Evolutionary conservation across 768 basidiomycete genomes (phyloP).

Genomic region (Boletales sp.): DNA sequence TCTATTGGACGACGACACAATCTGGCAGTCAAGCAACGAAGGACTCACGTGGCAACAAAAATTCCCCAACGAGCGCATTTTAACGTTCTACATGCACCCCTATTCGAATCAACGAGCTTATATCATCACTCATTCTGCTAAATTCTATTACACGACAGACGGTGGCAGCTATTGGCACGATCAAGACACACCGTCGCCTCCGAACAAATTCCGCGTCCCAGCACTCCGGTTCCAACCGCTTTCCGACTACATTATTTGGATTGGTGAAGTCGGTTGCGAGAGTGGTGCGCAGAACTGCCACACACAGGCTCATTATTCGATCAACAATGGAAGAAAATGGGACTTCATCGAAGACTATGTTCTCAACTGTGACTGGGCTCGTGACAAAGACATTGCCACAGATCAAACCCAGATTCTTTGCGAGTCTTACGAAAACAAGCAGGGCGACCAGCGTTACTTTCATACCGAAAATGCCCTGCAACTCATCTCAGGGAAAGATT

Average conservation of each 20-base stretch:
- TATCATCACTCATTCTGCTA: slow-evolving; percentile 68
- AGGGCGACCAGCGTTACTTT: slow-evolving; percentile 69
- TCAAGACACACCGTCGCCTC: slow-evolving; percentile 56
- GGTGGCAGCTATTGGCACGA: slow-evolving; percentile 70
- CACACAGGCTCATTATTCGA: slow-evolving; percentile 70
- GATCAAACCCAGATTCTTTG: slow-evolving; percentile 90
- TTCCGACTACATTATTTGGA: slow-evolving; percentile 87
- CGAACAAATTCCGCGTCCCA: slow-evolving; percentile 75
- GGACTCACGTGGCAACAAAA: slow-evolving; percentile 87
- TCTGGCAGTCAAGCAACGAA: slow-evolving; percentile 97
- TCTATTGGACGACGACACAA: slow-evolving; percentile 65
- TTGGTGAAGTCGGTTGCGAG: slow-evolving; percentile 69
- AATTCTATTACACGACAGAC: slow-evolving; percentile 80
- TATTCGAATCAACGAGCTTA: slow-evolving; percentile 82
- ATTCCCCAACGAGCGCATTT: slow-evolving; percentile 57
- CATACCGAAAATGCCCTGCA: slow-evolving; percentile 61
- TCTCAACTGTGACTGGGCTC: slow-evolving; percentile 87
- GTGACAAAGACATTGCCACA: slow-evolving; percentile 70
- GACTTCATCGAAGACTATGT: slow-evolving; percentile 78
- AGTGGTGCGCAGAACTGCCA: slow-evolving; percentile 54
- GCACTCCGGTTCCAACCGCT: slow-evolving; percentile 86
- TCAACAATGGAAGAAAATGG: slow-evolving; percentile 80
- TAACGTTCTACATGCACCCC: slow-evolving; percentile 84
- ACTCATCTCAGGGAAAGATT: slow-evolving; percentile 73
- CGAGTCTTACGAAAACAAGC: slow-evolving; percentile 82